These are phyloP conservation scores for Mycena indigotica DNA, from an alignment of 768 basidiomycete species.

Conservation along the genomic window DNA sequence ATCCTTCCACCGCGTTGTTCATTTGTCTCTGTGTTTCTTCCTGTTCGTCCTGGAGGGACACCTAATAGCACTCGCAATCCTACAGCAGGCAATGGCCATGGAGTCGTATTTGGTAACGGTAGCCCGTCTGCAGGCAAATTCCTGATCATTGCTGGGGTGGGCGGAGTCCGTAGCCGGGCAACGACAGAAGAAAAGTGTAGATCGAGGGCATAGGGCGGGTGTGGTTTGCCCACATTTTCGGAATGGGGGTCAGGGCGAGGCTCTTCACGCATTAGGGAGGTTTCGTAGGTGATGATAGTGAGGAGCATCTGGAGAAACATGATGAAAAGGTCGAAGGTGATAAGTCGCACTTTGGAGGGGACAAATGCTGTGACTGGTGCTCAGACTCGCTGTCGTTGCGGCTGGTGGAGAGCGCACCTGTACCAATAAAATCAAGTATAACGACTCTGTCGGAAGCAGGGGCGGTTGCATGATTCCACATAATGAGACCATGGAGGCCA, in stretches of 20 bases:
- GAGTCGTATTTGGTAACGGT: constrained; percentile 63
- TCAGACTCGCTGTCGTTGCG: background rate
- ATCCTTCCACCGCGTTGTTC: constrained; percentile 12
- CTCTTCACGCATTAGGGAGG: constrained; percentile 45
- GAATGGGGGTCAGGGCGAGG: constrained; percentile 39
- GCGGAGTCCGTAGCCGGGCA: constrained; percentile 58
- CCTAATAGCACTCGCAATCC: constrained; percentile 55
- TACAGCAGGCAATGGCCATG: constrained; percentile 49
- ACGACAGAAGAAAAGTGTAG: constrained; percentile 58
- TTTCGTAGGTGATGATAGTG: constrained; percentile 69
- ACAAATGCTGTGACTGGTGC: constrained; percentile 43
- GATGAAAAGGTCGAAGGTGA: constrained; percentile 69
- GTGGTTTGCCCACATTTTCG: constrained; percentile 18
- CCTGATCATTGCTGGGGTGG: constrained; percentile 25
- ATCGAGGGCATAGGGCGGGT: constrained; percentile 59
- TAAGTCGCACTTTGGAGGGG: constrained; percentile 68
- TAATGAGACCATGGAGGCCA: constrained; percentile 56
- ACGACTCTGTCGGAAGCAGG: constrained; percentile 58
- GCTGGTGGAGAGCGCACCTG: constrained; percentile 51
- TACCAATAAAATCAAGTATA: constrained; percentile 78
- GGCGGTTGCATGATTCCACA: constrained; percentile 63
- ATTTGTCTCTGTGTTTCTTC: constrained; percentile 27
- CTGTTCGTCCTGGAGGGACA: constrained; percentile 42
- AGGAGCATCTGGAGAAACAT: constrained; percentile 67
- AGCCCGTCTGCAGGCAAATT: constrained; percentile 42